These are phyloP conservation scores for Fusarium circinatum DNA, from an alignment of 2,329 filamentous ascomycete species.

Conservation along the genomic window DNA sequence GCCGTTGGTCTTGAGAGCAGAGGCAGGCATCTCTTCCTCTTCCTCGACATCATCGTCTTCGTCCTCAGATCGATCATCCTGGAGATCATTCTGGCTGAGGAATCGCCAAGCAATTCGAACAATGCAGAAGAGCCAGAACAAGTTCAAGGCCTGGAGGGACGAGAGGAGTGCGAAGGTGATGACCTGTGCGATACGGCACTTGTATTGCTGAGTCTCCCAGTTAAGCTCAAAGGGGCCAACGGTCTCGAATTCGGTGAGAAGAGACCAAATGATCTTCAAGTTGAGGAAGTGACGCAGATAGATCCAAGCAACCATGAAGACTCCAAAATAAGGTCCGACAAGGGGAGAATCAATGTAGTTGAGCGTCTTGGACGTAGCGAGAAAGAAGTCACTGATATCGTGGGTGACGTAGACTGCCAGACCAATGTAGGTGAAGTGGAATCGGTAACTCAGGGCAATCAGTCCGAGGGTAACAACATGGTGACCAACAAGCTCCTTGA, in stretches of 20 bases:
- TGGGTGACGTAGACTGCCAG: slow-evolving; percentile 94
- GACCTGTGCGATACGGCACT: slow-evolving; percentile 74
- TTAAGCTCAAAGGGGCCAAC: slow-evolving; percentile 80
- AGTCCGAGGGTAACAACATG: slow-evolving; percentile 89
- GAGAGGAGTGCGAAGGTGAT: slow-evolving; percentile 74
- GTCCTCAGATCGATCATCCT: slow-evolving; percentile 77
- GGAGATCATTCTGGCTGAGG: slow-evolving; percentile 66
- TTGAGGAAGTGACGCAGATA: slow-evolving; percentile 91
- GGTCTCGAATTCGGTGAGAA: slow-evolving; percentile 79
- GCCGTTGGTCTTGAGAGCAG: slow-evolving; percentile 39
- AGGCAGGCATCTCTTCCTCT: slow-evolving; percentile 55
- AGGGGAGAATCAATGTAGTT: slow-evolving; percentile 87
- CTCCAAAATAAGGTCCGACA: slow-evolving; percentile 83
- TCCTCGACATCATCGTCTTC: slow-evolving; percentile 66
- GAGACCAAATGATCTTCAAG: slow-evolving; percentile 77
- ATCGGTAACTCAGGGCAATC: slow-evolving; percentile 89
- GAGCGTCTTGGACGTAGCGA: slow-evolving; percentile 89
- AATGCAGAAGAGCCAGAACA: slow-evolving; percentile 86
- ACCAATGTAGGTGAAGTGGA: slow-evolving; percentile 97
- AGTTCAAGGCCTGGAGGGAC: slow-evolving; percentile 76
- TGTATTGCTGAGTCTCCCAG: slow-evolving; percentile 82
- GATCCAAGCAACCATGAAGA: slow-evolving; percentile 86
- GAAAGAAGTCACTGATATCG: slow-evolving; percentile 95
- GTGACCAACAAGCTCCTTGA: slow-evolving; percentile 90
- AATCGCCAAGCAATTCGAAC: slow-evolving; percentile 79